Percentiles rank a stretch among this genome's conserved stretches.
Conservation (phyloP, 345 rosid genomes). For the Linum lewisii region DNA sequence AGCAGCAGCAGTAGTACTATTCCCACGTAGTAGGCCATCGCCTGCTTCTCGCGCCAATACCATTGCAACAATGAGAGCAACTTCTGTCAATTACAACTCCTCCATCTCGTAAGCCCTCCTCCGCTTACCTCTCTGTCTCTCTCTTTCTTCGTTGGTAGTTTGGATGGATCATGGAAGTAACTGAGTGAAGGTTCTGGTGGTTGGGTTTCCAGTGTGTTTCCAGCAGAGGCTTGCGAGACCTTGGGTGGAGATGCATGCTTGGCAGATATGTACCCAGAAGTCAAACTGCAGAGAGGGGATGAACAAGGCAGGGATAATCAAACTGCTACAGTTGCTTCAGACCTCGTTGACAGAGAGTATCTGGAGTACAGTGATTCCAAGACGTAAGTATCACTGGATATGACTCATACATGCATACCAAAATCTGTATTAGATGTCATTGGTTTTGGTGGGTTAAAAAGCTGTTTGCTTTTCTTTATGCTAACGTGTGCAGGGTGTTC, state of each 20-base stretch:
- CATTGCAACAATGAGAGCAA: background rate
- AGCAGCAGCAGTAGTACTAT: no score
- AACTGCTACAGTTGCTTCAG: conserved; percentile 22
- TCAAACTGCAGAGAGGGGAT: conserved; percentile 37
- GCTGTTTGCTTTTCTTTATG: background rate
- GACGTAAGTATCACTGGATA: conserved; percentile 34
- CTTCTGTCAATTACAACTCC: background rate
- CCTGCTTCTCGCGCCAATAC: background rate
- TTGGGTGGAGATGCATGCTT: conserved; percentile 60
- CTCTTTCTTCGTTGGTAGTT: background rate
- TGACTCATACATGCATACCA: background rate
- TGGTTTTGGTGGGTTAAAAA: background rate
- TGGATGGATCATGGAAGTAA: no score
- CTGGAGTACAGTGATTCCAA: conserved; percentile 49
- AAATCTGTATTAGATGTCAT: no score
- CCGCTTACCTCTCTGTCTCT: no score
- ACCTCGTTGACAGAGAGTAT: conserved; percentile 62
- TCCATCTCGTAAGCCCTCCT: background rate
- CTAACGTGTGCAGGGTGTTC: conserved; percentile 69
- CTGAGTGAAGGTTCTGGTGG: background rate
- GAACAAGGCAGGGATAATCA: background rate
- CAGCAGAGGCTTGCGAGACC: conserved; percentile 78
- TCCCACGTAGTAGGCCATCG: background rate
- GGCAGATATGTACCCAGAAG: conserved; percentile 62
- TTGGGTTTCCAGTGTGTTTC: conserved; percentile 42